These are phyloP conservation scores for Plenodomus biglobosus DNA, from an alignment of 2,329 filamentous ascomycete genomes.

Conservation along the genomic window DNA sequence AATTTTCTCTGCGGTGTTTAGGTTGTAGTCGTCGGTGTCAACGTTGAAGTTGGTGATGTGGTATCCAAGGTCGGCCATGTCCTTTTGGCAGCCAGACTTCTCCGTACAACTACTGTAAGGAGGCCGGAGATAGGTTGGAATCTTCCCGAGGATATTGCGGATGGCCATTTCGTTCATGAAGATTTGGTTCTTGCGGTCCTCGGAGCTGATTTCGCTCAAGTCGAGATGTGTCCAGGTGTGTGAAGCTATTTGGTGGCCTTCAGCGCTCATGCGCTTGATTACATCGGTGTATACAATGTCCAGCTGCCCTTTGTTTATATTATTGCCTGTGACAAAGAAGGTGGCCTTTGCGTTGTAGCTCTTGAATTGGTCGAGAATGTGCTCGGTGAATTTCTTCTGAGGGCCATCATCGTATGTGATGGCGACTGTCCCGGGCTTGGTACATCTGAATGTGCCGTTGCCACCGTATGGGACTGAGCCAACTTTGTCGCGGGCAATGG, in stretches of 20 bases:
- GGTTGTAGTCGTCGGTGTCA: slow-evolving; percentile 61
- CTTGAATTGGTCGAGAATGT: slow-evolving; percentile 61
- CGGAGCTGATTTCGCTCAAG: slow-evolving; percentile 44
- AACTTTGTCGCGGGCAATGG: slow-evolving; percentile 53
- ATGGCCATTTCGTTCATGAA: slow-evolving; percentile 55
- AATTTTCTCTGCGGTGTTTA: slow-evolving; percentile 44
- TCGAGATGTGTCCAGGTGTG: slow-evolving; percentile 57
- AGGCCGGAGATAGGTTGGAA: slow-evolving; percentile 55
- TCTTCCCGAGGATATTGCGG: slow-evolving; percentile 53
- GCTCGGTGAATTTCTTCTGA: slow-evolving; percentile 56
- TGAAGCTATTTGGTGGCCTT: slow-evolving; percentile 61
- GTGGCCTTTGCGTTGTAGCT: slow-evolving; percentile 63
- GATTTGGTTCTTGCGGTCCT: slow-evolving; percentile 50
- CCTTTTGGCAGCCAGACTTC: slow-evolving; percentile 38
- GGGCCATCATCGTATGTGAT: slow-evolving; percentile 68
- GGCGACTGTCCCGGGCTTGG: slow-evolving; percentile 58
- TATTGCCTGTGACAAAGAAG: slow-evolving; percentile 64
- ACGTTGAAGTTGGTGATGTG: slow-evolving; percentile 61
- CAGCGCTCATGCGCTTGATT: slow-evolving; percentile 55
- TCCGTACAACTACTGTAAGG: slow-evolving; percentile 48
- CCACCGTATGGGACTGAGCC: slow-evolving; percentile 59
- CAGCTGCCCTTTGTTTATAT: slow-evolving; percentile 56
- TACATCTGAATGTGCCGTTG: slow-evolving; percentile 56
- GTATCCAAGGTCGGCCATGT: slow-evolving; percentile 52
- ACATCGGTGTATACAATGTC: slow-evolving; percentile 53